phyloP scores from a whole-genome alignment of 306 rosid species.

The Bauhinia variegata region DNA sequence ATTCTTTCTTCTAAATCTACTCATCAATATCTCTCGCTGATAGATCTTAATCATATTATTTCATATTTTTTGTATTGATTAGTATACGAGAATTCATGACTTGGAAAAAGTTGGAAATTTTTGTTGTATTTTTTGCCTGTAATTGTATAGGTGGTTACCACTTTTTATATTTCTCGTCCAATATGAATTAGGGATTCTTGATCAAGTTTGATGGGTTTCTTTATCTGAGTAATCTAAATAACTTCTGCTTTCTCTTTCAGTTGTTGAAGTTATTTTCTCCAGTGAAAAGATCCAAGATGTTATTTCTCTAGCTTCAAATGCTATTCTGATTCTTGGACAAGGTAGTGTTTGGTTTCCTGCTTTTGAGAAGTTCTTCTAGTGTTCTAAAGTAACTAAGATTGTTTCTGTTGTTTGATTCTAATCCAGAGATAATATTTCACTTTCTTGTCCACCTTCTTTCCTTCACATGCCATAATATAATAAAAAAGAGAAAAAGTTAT shows the following conservation, averaged over 20 bases:
- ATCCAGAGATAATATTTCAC: too few relatives aligned
- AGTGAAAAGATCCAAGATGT: conserved; percentile 83
- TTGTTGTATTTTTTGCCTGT: not conserved
- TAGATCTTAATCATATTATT: conserved; percentile 19
- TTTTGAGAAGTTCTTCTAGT: too few relatives aligned
- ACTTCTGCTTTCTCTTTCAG: conserved; percentile 45
- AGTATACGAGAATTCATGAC: not conserved
- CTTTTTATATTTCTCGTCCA: not conserved
- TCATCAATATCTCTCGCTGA: not conserved
- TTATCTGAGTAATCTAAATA: not conserved
- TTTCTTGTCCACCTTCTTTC: conserved; percentile 14
- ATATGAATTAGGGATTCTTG: conserved; percentile 10
- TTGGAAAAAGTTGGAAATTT: not conserved
- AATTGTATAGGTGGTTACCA: conserved; percentile 2
- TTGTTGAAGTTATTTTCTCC: conserved; percentile 63
- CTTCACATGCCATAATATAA: conserved; percentile 10
- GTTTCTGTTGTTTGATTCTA: too few relatives aligned
- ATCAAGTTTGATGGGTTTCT: not conserved
- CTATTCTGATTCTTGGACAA: conserved; percentile 87
- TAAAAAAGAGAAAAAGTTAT: conserved; percentile 5
- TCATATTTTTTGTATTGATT: not conserved
- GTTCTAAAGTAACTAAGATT: too few relatives aligned
- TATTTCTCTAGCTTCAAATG: conserved; percentile 63
- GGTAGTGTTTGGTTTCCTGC: conserved; percentile 49
- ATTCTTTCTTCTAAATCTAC: not conserved